Evolutionary conservation across 257 asterid genomes (phyloP).

Genomic region (Solanum appendiculatum): DNA sequence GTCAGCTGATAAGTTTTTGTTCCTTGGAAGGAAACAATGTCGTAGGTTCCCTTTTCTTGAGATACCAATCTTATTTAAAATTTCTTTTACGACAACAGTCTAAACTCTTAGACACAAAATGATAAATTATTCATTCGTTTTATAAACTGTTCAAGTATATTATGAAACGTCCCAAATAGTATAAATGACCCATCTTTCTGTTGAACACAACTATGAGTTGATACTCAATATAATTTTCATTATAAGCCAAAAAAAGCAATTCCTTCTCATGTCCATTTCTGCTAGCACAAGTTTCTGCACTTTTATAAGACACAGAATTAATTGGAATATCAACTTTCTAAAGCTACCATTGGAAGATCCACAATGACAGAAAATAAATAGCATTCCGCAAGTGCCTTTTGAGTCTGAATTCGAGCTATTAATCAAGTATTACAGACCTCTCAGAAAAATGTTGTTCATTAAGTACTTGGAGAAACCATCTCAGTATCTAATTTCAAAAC

Average conservation of each 20-base stretch:
- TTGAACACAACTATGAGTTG: not conserved
- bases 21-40: too few relatives aligned
- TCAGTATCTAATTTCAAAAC: not conserved
- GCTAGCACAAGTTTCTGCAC: not conserved
- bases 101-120: not conserved
- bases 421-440: not conserved
- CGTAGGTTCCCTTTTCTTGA: too few relatives aligned
- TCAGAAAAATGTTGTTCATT: not conserved
- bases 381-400: not conserved
- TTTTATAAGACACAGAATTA: not conserved
- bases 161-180: too few relatives aligned
- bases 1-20: too few relatives aligned
- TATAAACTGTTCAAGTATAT: too few relatives aligned
- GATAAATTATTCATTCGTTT: too few relatives aligned
- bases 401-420: not conserved
- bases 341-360: not conserved
- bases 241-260: not conserved
- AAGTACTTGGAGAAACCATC: not conserved
- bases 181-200: too few relatives aligned
- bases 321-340: not conserved
- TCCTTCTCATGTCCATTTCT: not conserved
- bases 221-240: not conserved
- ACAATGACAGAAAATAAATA: not conserved
- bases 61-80: too few relatives aligned
- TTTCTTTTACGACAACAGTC: not conserved